Percentiles rank a stretch among this genome's conserved stretches.
These are phyloP conservation scores for Coriolopsis trogii DNA, from an alignment of 1,284 basidiomycete species.

Conservation along the genomic window DNA sequence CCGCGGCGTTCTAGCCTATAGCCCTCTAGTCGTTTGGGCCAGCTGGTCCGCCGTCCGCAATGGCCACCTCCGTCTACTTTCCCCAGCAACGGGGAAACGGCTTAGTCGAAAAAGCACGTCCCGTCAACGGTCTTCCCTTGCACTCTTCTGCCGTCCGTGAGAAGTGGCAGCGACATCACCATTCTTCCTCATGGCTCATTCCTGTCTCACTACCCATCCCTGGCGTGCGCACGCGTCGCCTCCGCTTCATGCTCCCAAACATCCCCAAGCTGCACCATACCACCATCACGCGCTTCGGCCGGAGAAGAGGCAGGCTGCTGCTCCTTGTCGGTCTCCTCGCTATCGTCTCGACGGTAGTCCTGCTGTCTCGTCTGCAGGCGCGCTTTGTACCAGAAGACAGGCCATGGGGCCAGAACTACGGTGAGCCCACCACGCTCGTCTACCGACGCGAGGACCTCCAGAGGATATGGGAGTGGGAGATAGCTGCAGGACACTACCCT, in stretches of 20 bases:
- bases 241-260: conserved; percentile 39
- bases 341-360: conserved; percentile 48
- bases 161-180: conserved; percentile 59
- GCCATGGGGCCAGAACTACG: conserved; percentile 71
- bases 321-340: conserved; percentile 51
- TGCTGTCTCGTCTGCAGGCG: conserved; percentile 57
- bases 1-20: conserved; percentile 25
- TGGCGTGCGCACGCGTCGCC: conserved; percentile 54
- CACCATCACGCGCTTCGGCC: conserved; percentile 59
- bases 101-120: conserved; percentile 47
- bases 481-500: conserved; percentile 89
- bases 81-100: conserved; percentile 47
- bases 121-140: conserved; percentile 54
- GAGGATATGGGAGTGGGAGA: conserved; percentile 93
- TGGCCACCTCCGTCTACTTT: conserved; percentile 54
- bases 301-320: conserved; percentile 54
- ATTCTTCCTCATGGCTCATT: conserved; percentile 57
- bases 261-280: conserved; percentile 62
- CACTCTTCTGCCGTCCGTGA: conserved; percentile 68
- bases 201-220: conserved; percentile 64
- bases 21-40: conserved; percentile 18
- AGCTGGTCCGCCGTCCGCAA: conserved; percentile 29
- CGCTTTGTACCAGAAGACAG: conserved; percentile 60
- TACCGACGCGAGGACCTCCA: conserved; percentile 79
- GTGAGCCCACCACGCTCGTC: conserved; percentile 77